phyloP scores from a whole-genome alignment of 345 rosid species.

The Aethionema arabicum region DNA sequence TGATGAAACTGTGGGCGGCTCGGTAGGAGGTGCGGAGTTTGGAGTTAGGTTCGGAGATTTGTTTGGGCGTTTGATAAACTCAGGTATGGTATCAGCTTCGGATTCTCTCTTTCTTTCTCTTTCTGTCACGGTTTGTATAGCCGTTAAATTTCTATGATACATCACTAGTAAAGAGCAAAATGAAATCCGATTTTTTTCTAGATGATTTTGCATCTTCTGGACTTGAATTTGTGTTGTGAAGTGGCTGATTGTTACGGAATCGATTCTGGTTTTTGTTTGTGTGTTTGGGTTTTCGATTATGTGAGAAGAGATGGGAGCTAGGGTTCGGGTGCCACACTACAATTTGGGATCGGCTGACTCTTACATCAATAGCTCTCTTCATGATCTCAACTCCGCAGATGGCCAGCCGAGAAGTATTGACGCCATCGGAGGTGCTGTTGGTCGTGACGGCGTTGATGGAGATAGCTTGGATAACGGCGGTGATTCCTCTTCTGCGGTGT shows the following conservation, averaged over 20 bases:
- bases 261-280: conserved; percentile 12
- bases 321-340: conserved; percentile 77
- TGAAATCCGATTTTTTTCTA: background rate
- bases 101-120: conserved; percentile 20
- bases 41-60: conserved; percentile 53
- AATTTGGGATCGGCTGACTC: conserved; percentile 67
- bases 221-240: background rate
- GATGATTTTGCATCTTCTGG: conserved; percentile 11
- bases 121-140: conserved; percentile 28
- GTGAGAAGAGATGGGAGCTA: conserved; percentile 57
- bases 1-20: conserved; percentile 23
- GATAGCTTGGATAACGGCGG: conserved; percentile 50
- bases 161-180: background rate
- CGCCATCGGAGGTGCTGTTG: conserved; percentile 38
- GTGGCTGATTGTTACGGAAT: conserved; percentile 9
- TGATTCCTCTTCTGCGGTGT: conserved; percentile 55
- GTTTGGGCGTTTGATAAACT: conserved; percentile 21
- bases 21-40: conserved; percentile 36
- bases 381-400: conserved; percentile 84
- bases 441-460: conserved; percentile 36
- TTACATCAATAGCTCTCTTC: conserved; percentile 58
- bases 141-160: conserved; percentile 35
- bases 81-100: conserved; percentile 63
- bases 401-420: conserved; percentile 49
- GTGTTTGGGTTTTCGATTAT: background rate